Conservation (phyloP, 164 flowering plant species). For the Magnolia changhungtana region DNA sequence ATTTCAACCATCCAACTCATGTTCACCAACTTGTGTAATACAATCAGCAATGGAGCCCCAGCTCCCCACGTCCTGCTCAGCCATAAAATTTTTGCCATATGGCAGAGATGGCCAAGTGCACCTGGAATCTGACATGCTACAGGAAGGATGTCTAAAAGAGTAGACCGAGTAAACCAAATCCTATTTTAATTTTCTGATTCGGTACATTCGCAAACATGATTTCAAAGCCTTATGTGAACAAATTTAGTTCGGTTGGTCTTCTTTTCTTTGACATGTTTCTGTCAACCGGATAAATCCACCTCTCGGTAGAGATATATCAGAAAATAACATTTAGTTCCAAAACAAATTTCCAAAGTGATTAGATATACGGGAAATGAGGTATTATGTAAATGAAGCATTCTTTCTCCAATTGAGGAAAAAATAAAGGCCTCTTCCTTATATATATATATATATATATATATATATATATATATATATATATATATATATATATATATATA, state of each 20-base stretch:
- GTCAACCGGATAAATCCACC: slow-evolving; percentile 92
- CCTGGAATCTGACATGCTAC: background rate
- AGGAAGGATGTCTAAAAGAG: background rate
- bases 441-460: too few relatives aligned
- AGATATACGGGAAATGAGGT: background rate
- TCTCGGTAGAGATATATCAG: slow-evolving; percentile 82
- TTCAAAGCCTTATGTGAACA: background rate
- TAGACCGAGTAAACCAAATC: background rate
- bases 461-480: too few relatives aligned
- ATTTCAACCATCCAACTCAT: too few relatives aligned
- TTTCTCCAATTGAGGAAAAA: background rate
- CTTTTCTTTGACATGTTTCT: slow-evolving; percentile 70
- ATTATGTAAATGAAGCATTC: too few relatives aligned
- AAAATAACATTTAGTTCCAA: slow-evolving; percentile 69
- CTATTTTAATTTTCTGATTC: slow-evolving; percentile 21
- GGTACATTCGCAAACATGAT: slow-evolving; percentile 8
- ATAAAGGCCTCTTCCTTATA: too few relatives aligned
- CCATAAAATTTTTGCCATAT: slow-evolving; percentile 22
- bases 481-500: too few relatives aligned
- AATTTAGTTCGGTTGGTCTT: slow-evolving; percentile 39
- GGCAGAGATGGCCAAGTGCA: slow-evolving; percentile 18
- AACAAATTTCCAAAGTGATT: background rate
- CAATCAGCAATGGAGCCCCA: background rate
- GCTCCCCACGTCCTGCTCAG: slow-evolving; percentile 8
- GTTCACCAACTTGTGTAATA: background rate